Conservation (phyloP, 257 asterid genomes). For the Scutellaria baicalensis region DNA sequence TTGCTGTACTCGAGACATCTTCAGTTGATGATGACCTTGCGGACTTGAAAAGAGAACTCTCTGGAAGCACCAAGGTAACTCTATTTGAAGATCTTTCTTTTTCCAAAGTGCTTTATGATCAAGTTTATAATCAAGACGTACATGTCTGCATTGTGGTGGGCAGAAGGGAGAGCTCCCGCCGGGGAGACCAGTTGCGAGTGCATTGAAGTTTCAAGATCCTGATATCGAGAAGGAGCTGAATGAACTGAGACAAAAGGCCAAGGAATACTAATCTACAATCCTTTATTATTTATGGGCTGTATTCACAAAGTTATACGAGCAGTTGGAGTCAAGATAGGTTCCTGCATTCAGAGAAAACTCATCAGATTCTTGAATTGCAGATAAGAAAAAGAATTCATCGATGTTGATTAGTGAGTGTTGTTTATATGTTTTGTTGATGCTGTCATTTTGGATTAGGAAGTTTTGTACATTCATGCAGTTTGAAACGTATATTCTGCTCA, state of each 20-base stretch:
- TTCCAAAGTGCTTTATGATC: background rate
- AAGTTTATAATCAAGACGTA: background rate
- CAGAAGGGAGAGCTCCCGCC: slow-evolving; percentile 98
- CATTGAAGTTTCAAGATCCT: slow-evolving; percentile 67
- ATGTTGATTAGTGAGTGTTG: background rate
- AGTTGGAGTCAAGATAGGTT: background rate
- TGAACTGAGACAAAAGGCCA: slow-evolving; percentile 72
- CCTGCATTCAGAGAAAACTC: background rate
- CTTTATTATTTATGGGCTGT: background rate
- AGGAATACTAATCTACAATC: slow-evolving; percentile 38
- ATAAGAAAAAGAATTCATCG: background rate
- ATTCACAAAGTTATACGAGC: background rate
- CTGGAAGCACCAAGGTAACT: slow-evolving; percentile 66
- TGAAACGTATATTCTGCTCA: too few relatives aligned
- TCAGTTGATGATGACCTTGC: slow-evolving; percentile 96
- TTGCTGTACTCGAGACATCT: slow-evolving; percentile 79
- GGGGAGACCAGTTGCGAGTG: slow-evolving; percentile 52
- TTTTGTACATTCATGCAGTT: background rate
- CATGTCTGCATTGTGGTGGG: background rate
- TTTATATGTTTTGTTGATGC: background rate
- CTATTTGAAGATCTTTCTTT: background rate
- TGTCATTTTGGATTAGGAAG: background rate
- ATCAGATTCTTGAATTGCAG: background rate
- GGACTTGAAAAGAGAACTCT: slow-evolving; percentile 60
- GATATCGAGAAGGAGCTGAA: slow-evolving; percentile 90